Conservation (phyloP, 306 rosid genomes). For the Morella rubra region DNA sequence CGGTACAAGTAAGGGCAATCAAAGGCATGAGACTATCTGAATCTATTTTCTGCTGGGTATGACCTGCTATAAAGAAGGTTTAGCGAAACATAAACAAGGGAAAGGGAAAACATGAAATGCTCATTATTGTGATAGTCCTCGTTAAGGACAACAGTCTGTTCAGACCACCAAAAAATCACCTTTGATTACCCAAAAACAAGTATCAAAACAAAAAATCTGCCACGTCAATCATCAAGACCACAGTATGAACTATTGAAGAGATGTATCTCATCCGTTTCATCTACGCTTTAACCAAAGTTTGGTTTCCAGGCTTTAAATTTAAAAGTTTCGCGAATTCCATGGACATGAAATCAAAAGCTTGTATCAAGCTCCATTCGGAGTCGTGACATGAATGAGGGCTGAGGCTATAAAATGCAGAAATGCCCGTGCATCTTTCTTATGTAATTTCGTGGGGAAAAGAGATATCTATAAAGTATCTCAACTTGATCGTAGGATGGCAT, state of each 20-base stretch:
- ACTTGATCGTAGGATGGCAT: not conserved
- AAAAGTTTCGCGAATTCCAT: not conserved
- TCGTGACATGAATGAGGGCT: not conserved
- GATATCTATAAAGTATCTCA: not conserved
- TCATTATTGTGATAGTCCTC: not conserved
- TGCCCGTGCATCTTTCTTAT: not conserved
- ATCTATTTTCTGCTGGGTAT: not conserved
- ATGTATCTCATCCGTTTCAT: not conserved
- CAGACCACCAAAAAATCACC: not conserved
- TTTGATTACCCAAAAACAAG: not conserved
- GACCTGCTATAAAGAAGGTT: not conserved
- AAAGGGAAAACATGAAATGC: not conserved
- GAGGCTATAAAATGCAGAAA: not conserved
- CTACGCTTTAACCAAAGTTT: not conserved
- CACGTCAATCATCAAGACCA: conserved; percentile 5
- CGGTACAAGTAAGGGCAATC: not conserved
- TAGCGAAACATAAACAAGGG: not conserved
- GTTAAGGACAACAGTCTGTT: too few relatives aligned
- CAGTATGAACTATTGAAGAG: not conserved
- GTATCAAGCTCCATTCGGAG: not conserved
- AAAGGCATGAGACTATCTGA: not conserved
- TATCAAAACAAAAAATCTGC: not conserved
- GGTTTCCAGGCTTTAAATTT: not conserved
- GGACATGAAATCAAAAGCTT: not conserved
- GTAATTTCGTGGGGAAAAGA: not conserved